Evolutionary conservation across 306 rosid species (phyloP).

Genomic region (Astragalus membranaceus): DNA sequence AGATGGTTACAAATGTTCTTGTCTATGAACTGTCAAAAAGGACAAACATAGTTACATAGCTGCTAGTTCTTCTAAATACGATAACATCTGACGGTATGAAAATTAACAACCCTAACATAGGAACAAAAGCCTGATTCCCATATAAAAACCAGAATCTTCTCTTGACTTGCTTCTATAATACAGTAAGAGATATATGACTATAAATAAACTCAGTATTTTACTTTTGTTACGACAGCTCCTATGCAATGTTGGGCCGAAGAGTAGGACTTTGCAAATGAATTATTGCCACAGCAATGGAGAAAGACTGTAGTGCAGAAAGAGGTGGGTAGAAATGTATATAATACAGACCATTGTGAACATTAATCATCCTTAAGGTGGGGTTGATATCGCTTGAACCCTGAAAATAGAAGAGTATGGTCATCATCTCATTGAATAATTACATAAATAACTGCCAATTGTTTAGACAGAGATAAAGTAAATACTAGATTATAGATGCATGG

Average conservation of each 20-base stretch:
- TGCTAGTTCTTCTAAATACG: slow-evolving; percentile 32
- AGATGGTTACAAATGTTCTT: slow-evolving; percentile 33
- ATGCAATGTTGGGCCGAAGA: slow-evolving; percentile 49
- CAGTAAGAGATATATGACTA: slow-evolving; percentile 33
- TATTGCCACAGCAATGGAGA: slow-evolving; percentile 82
- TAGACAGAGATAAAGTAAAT: neutral
- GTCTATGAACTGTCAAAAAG: slow-evolving; percentile 27
- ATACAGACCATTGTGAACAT: slow-evolving; percentile 67
- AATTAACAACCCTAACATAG: slow-evolving; percentile 29
- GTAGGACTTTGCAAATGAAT: slow-evolving; percentile 64
- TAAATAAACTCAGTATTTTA: slow-evolving; percentile 29
- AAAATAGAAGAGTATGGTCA: slow-evolving; percentile 19
- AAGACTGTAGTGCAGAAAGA: slow-evolving; percentile 70
- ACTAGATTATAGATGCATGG: neutral
- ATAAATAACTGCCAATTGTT: neutral
- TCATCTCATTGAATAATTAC: slow-evolving; percentile 5
- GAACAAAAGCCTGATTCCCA: slow-evolving; percentile 11
- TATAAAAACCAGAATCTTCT: slow-evolving; percentile 40
- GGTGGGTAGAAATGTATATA: slow-evolving; percentile 59
- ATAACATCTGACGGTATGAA: slow-evolving; percentile 24
- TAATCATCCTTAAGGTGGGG: slow-evolving; percentile 75
- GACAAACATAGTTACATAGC: slow-evolving; percentile 29
- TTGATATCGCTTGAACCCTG: slow-evolving; percentile 42
- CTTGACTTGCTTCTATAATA: slow-evolving; percentile 37
- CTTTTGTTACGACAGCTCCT: slow-evolving; percentile 34